Conservation (phyloP, 768 basidiomycete species). For the Suillus subluteus region DNA sequence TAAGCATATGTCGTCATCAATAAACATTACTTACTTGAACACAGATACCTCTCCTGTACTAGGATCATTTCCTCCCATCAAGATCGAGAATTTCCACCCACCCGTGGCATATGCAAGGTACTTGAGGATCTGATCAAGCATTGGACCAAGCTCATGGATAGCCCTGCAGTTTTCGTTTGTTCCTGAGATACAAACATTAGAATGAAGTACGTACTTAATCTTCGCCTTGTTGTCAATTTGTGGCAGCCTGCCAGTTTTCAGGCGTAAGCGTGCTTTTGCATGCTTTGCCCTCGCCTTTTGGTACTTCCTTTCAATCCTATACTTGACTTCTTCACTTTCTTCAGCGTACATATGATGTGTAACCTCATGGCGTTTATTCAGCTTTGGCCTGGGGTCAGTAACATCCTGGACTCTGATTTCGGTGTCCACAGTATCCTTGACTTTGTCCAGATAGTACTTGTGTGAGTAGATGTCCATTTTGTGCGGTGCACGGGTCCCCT, state of each 20-base stretch:
- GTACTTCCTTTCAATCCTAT: neutral
- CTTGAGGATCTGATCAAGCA: neutral
- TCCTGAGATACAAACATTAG: too few relatives aligned
- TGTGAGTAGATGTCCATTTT: neutral
- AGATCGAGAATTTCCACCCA: neutral
- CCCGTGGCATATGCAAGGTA: neutral
- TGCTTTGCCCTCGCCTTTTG: neutral
- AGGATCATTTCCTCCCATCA: neutral
- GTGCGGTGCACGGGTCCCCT: neutral
- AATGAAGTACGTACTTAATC: neutral
- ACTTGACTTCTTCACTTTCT: neutral
- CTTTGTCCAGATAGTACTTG: neutral
- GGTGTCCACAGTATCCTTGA: neutral
- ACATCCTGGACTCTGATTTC: neutral
- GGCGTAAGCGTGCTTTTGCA: neutral
- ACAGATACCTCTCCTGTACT: neutral
- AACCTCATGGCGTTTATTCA: neutral
- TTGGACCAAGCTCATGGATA: neutral
- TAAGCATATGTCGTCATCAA: neutral
- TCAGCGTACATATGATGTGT: neutral
- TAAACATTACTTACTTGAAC: neutral
- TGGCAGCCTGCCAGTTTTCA: neutral
- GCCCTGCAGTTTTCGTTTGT: neutral
- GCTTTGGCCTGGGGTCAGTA: neutral
- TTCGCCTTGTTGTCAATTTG: neutral